Conservation (phyloP, 441 rosid species). For the Pelargonium fulgidum region DNA sequence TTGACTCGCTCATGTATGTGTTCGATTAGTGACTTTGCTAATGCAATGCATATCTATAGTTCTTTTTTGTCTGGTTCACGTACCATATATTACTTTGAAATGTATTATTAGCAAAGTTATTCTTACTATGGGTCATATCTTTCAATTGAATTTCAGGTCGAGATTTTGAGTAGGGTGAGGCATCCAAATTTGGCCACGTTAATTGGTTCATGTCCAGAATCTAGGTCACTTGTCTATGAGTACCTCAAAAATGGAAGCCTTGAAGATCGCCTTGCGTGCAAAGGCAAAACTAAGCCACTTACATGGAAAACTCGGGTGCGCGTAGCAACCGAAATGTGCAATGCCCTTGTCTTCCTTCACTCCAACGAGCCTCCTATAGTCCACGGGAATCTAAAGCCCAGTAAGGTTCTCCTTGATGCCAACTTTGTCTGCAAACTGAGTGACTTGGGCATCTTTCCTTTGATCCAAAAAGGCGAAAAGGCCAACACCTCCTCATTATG, state of each 20-base stretch:
- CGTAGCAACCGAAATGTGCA: conserved; percentile 71
- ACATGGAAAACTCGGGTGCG: conserved; percentile 56
- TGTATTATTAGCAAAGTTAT: not conserved
- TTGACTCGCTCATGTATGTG: not conserved
- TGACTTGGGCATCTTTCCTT: conserved; percentile 53
- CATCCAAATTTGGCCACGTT: conserved; percentile 77
- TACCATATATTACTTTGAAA: not conserved
- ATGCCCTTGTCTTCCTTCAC: conserved; percentile 84
- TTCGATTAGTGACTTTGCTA: not conserved
- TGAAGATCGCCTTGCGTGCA: conserved; percentile 53
- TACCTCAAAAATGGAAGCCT: conserved; percentile 67
- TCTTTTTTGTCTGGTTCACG: not conserved
- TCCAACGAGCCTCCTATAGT: conserved; percentile 62
- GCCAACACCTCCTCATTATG: conserved; percentile 4
- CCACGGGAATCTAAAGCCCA: conserved; percentile 76
- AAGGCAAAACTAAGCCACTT: conserved; percentile 46
- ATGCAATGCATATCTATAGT: not conserved
- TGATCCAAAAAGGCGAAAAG: conserved; percentile 32
- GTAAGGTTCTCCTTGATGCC: conserved; percentile 72
- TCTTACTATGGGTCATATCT: conserved; percentile 11
- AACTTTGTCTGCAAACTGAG: conserved; percentile 56
- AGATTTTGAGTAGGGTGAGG: conserved; percentile 65
- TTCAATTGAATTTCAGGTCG: conserved; percentile 50
- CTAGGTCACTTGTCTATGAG: conserved; percentile 69
- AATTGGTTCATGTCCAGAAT: conserved; percentile 73